Base-by-base conservation (phyloP, 805 yeast species). In the Limtongia smithiae region DNA sequence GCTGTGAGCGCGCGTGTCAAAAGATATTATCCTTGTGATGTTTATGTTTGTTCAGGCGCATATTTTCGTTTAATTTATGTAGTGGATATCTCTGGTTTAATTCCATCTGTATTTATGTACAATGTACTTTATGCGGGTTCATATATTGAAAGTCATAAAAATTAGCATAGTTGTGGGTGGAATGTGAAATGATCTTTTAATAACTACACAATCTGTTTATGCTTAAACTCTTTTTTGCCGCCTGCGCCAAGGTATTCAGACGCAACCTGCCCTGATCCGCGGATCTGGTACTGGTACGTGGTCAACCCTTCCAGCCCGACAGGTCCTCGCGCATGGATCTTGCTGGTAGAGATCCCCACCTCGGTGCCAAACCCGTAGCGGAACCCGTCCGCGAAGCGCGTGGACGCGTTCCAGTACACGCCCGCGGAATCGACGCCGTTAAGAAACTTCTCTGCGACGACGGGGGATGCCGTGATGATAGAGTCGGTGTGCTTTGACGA, bases 281-380 rank as follows among this genome's bases (percentile, higher is more conserved):
- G 78, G 54, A 93, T 71, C 65, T 88, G 93, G 66, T 93, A 93
- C 69, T 93, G 97, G 68, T 93, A 93, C 60, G 94, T 86, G 65
- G 91, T 95, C 58, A 93, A 75, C 1, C 99, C 99, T 65, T 93
- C 99, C 28, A 93, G 75, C 2, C 99, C 99, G 30, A 93, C 97
- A 14, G 98, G 99, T 1, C 99, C 99, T 62, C 99, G 78, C 8
- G 98, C 96, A 66, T 93, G 99, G 55, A 93, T 88, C 68, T 93
- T 93, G 65, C 91, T 90, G 38, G 98, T 93, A 41, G 95, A 84
- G 51, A 93, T 91, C 31, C 99, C 99, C 15, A 93, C 98, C 68
- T 93, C 99, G 4, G 99, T 84, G 45, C 99, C 99, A 65, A 94
- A 93, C 0, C 99, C 99, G 64, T 91, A 93, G 66, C 98, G 79